These are phyloP conservation scores for Linnemannia zychae DNA, from an alignment of 192 early-diverging fungal species.

Conservation along the genomic window DNA sequence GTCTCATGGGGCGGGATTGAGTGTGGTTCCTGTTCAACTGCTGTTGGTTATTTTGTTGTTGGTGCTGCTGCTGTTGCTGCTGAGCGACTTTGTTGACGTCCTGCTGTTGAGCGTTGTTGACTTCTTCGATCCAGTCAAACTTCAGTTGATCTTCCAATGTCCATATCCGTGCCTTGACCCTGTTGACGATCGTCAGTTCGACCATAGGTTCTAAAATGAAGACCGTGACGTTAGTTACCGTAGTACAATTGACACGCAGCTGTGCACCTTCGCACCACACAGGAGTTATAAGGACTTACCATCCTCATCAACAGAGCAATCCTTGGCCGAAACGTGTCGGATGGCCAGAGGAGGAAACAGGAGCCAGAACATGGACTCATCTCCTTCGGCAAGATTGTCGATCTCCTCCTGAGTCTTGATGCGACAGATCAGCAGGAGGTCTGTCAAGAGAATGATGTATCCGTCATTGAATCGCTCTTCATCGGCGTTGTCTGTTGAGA, in stretches of 20 bases:
- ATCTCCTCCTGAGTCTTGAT: constrained; percentile 58
- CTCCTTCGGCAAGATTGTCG: constrained; percentile 35
- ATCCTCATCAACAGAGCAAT: constrained; percentile 39
- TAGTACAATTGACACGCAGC: no score
- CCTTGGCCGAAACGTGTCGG: constrained; percentile 57
- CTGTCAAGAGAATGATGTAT: constrained; percentile 61
- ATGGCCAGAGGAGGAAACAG: constrained; percentile 64
- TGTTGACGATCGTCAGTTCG: constrained; percentile 47
- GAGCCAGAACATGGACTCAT: constrained; percentile 47
- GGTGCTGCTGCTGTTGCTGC: constrained; percentile 33
- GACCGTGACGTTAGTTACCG: no score
- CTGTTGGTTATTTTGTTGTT: constrained; percentile 13
- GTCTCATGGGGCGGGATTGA: constrained; percentile 34
- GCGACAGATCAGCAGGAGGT: constrained; percentile 61
- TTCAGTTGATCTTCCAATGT: constrained; percentile 34
- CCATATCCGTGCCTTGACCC: constrained; percentile 45
- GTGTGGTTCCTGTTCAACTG: constrained; percentile 26
- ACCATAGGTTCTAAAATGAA: constrained; percentile 36
- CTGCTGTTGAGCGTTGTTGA: constrained; percentile 33
- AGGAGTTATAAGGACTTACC: constrained; percentile 26
- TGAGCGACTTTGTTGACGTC: constrained; percentile 27
- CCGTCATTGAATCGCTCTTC: constrained; percentile 43
- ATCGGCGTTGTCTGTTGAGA: constrained; percentile 44
- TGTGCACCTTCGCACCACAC: no score
- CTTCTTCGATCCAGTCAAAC: constrained; percentile 45